Evolutionary conservation across 2,329 filamentous ascomycete genomes (phyloP).

Genomic region (Talaromyces piceae): DNA sequence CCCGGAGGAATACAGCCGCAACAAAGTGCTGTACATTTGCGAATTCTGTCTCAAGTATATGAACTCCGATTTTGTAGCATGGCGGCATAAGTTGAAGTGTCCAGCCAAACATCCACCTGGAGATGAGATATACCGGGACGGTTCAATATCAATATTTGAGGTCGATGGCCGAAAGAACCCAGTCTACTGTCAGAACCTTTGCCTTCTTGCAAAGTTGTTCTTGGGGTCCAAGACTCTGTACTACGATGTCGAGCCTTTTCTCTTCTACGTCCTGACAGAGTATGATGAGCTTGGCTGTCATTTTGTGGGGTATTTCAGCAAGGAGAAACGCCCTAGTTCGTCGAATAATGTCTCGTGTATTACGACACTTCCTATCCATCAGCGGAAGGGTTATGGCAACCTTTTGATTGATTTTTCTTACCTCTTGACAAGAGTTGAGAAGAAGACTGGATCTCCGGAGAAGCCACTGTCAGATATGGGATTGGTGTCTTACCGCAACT

Average conservation of each 20-base stretch:
- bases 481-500: constrained; percentile 91
- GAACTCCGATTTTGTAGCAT: constrained; percentile 97
- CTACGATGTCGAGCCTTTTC: constrained; percentile 97
- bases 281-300: constrained; percentile 85
- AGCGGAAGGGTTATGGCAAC: constrained; percentile 94
- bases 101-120: constrained; percentile 93
- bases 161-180: constrained; percentile 91
- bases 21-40: constrained; percentile 95
- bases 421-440: constrained; percentile 83
- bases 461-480: constrained; percentile 98
- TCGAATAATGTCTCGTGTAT: constrained; percentile 98
- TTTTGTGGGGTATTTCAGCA: constrained; percentile 98
- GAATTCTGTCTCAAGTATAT: constrained; percentile 99
- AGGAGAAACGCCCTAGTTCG: constrained; percentile 90
- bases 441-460: constrained; percentile 90
- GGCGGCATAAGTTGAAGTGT: constrained; percentile 96
- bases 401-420: constrained; percentile 98
- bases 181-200: constrained; percentile 95
- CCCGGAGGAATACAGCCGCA: constrained; percentile 95
- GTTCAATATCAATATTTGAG: constrained; percentile 91
- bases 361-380: constrained; percentile 88
- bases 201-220: constrained; percentile 90
- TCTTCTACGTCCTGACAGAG: constrained; percentile 97
- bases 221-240: constrained; percentile 97
- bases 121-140: constrained; percentile 95